Base-by-base conservation (phyloP, 192 early-diverging fungal species). In the Glomus cerebriforme region DNA sequence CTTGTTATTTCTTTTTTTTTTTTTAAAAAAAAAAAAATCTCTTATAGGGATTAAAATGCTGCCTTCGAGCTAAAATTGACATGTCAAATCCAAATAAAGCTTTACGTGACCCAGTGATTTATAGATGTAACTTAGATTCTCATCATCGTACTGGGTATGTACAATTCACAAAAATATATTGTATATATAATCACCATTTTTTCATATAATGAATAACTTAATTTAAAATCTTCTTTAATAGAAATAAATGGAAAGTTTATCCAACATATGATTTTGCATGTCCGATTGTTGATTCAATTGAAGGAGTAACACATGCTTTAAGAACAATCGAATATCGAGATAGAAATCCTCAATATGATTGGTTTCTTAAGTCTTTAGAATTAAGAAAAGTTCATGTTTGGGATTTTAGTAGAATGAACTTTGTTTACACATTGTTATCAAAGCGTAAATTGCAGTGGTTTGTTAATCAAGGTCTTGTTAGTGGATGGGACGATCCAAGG, bases 371-470 rank as follows among this genome's bases (percentile, higher is more conserved):
- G 22, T 88, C 92, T 32, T 89, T 98, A 45, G 89, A 89, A 9
- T 85, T 99, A 60, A 94, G 98, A 32, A 88, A 92, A 60, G 96
- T 98, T 22, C 90, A 92, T 78, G 93, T 99, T 76, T 96, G 94
- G 95, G 98, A 99, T 84, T 99, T 93, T 80, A 89, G 91, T 82
- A 92, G 97, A 34, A 85, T 99, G 75, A 98, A 95, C 89, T 99
- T 99, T 89, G 93, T 98, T 59, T 97, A 98, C 87, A 99, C 98
- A 26, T 87, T 99, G 35, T 86, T 99, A 70, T 98, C 96, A 47
- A 99, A 99, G 92, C 92, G 98, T 78, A 99, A 99, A 86, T 88
- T 99, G 49, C 94, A 95, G 79, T 96, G 93, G 96, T 96, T 99
- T 79, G 96, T 99, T 34, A 92, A 97, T 69, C 73, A 94, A 71